Evolutionary conservation across 2,329 filamentous ascomycete species (phyloP).

Genomic region (Aspergillus sp.): DNA sequence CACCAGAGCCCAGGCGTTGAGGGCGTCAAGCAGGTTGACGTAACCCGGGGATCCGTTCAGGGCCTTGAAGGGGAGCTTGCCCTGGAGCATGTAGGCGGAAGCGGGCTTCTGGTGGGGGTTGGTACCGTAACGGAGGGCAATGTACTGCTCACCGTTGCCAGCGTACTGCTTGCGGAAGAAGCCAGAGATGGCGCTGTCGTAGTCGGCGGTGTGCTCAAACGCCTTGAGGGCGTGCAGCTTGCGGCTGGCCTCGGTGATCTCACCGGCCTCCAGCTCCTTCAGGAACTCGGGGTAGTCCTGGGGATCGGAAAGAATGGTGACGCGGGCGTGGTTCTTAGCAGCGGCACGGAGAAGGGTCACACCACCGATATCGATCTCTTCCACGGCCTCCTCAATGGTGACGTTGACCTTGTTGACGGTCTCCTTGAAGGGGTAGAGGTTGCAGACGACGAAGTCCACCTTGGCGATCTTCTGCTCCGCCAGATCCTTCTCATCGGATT

Average conservation of each 20-base stretch:
- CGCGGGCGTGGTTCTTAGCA: slow-evolving; percentile 94
- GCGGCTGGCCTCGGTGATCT: slow-evolving; percentile 79
- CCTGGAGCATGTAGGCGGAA: slow-evolving; percentile 71
- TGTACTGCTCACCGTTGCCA: slow-evolving; percentile 74
- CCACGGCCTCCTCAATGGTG: slow-evolving; percentile 91
- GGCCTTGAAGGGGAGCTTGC: slow-evolving; percentile 88
- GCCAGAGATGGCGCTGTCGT: slow-evolving; percentile 88
- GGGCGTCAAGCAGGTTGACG: slow-evolving; percentile 92
- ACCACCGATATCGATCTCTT: slow-evolving; percentile 98
- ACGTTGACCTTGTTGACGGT: slow-evolving; percentile 96
- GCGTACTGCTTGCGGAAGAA: slow-evolving; percentile 99
- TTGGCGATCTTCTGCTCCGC: slow-evolving; percentile 93
- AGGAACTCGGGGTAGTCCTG: slow-evolving; percentile 92
- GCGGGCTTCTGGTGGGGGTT: slow-evolving; percentile 99
- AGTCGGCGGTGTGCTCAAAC: slow-evolving; percentile 96
- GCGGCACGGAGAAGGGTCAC: slow-evolving; percentile 95
- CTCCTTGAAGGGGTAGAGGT: slow-evolving; percentile 98
- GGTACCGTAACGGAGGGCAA: slow-evolving; percentile 86
- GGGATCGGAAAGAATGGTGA: slow-evolving; percentile 94
- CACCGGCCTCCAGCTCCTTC: slow-evolving; percentile 79
- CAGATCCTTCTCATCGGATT: slow-evolving; percentile 94
- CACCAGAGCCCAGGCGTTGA: slow-evolving; percentile 96
- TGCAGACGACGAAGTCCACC: slow-evolving; percentile 95
- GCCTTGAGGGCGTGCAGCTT: slow-evolving; percentile 94
- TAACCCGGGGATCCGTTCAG: slow-evolving; percentile 87